phyloP scores from a whole-genome alignment of 257 asterid genomes.

The Ajuga chamaepitys region DNA sequence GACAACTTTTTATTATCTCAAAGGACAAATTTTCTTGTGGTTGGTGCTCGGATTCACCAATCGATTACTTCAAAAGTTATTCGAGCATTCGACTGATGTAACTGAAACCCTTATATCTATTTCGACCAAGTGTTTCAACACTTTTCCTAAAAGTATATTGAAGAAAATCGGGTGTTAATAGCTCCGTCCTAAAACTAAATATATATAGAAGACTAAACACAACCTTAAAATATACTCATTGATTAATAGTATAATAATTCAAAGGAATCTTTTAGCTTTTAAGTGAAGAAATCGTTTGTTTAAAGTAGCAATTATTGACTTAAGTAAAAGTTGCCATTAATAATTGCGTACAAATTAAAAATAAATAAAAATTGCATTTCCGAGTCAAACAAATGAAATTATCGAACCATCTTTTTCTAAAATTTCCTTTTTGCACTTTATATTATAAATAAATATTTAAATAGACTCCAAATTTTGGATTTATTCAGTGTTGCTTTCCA shows the following conservation, averaged over 20 bases:
- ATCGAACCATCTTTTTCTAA: background rate
- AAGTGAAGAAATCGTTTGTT: slow-evolving; percentile 1
- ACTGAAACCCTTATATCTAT: no score
- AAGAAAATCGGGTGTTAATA: no score
- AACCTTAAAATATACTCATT: background rate
- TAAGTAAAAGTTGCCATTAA: slow-evolving; percentile 9
- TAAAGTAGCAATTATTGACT: slow-evolving; percentile 15
- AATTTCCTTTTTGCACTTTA: background rate
- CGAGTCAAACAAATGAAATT: slow-evolving; percentile 16
- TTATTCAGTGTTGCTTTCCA: background rate
- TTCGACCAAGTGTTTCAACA: no score
- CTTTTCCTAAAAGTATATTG: no score
- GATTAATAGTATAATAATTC: background rate
- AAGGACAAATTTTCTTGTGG: no score
- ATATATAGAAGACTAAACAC: background rate
- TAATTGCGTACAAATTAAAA: background rate
- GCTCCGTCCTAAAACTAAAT: no score
- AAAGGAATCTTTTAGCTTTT: background rate
- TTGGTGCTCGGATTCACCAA: no score
- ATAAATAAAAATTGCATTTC: background rate
- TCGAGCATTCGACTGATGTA: no score
- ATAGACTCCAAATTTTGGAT: slow-evolving; percentile 7
- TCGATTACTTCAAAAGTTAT: no score
- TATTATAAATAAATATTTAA: background rate
- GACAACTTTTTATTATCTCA: no score